Conservation (phyloP, 1,284 basidiomycete genomes). For the Garcileccinum viscosum region DNA sequence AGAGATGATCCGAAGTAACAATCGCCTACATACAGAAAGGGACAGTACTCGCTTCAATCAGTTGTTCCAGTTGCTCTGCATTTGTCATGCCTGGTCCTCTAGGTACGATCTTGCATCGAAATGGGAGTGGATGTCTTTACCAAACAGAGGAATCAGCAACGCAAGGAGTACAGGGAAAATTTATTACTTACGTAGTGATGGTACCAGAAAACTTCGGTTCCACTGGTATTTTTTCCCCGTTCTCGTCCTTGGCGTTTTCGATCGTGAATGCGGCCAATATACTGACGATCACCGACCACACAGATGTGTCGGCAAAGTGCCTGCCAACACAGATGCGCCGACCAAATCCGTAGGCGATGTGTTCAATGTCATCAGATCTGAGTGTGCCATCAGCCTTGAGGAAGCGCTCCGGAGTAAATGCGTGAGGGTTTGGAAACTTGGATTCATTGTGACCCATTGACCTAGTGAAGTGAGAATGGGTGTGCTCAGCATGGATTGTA, state of each 20-base stretch:
- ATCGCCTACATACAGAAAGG: slow-evolving; percentile 1
- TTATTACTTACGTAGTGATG: slow-evolving; percentile 22
- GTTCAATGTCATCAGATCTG: slow-evolving; percentile 8
- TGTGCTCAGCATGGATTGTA: neutral
- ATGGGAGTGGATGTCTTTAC: slow-evolving; percentile 29
- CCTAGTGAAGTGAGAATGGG: slow-evolving; percentile 12
- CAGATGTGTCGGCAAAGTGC: slow-evolving; percentile 23
- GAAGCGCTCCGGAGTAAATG: slow-evolving; percentile 34
- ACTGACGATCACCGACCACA: slow-evolving; percentile 27
- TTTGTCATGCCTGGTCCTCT: slow-evolving; percentile 17
- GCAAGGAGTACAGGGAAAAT: neutral
- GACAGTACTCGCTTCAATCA: slow-evolving; percentile 22
- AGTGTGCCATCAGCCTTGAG: slow-evolving; percentile 24
- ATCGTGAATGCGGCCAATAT: slow-evolving; percentile 28
- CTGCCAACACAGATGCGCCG: slow-evolving; percentile 30
- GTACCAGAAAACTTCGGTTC: slow-evolving; percentile 18
- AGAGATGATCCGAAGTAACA: neutral
- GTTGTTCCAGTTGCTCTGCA: slow-evolving; percentile 17
- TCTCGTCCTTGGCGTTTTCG: slow-evolving; percentile 19
- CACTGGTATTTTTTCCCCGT: slow-evolving; percentile 32
- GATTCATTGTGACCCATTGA: slow-evolving; percentile 28
- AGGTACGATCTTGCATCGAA: slow-evolving; percentile 25
- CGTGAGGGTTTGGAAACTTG: slow-evolving; percentile 24
- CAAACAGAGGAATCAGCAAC: neutral
- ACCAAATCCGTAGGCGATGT: slow-evolving; percentile 28